Evolutionary conservation across 495 filamentous ascomycete species (phyloP), one percentile per base, ranked within the genome.

Genomic region (Terfezia claveryi): DNA sequence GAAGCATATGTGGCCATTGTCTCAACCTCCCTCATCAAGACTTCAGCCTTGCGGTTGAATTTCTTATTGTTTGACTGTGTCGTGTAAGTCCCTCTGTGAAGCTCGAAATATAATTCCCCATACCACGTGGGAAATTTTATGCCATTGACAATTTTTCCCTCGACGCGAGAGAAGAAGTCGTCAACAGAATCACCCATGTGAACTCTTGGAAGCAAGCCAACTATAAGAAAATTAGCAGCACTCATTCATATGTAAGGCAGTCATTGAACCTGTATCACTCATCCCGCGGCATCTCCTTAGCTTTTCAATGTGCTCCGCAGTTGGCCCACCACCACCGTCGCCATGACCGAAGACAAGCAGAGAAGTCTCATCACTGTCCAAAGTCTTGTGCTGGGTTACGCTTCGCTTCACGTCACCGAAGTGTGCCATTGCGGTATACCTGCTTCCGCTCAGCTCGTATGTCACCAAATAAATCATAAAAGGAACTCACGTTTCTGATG

Each of bases 11-110:
- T 89, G 11, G 91, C 84, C n/a, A 95, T 70, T 57, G 83, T 77
- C 66, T 98, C 91, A 17, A 98, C 69, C 58, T 94, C 84, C 32
- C 85, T 81, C 46, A 98, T 72, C 68, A 93, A 66, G 51, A 82
- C 77, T 66, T 98, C 91, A 0, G 86, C 73, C 60, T 79, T 81
- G 53, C 91, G 77, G 64, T 98, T 98, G 69, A 89, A 88, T 54
- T 78, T 77, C 68, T 98, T 98, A 70, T 94, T 98, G 68, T 94
- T 93, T 49, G 87, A 83, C 65, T 98, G 91, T 0, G 89, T 94
- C 1, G 91, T 98, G 69, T 96, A 96, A 8, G 87, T 94, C 52
- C 91, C 91, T 53, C 91, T 81, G 64, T 98, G 91, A 23, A 96
- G 75, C 68, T 98, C 91, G 62, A 98, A 89, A 67, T 98, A 98